Evolutionary conservation across 768 basidiomycete genomes (phyloP).

Genomic region (Hydnum rufescens): DNA sequence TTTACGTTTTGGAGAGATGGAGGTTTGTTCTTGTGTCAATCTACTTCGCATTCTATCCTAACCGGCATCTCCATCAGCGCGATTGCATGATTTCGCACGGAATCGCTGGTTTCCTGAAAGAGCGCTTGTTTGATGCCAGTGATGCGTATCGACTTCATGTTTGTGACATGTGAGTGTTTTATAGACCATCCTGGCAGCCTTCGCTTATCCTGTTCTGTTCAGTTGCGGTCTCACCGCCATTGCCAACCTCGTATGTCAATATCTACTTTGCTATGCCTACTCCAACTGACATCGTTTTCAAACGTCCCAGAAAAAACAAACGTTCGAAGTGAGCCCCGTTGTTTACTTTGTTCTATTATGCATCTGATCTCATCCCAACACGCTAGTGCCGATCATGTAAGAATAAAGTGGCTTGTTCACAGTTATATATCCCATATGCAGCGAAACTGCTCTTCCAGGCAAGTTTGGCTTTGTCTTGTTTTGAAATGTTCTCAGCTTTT

Average conservation of each 20-base stretch:
- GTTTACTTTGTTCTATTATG: background rate
- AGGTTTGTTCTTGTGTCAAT: conserved; percentile 19
- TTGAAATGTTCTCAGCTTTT: background rate
- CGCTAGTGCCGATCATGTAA: conserved; percentile 71
- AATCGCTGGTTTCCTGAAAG: conserved; percentile 93
- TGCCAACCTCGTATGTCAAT: conserved; percentile 69
- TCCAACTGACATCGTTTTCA: conserved; percentile 2
- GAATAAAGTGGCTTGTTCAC: conserved; percentile 89
- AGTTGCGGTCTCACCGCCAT: conserved; percentile 94
- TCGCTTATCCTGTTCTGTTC: conserved; percentile 36
- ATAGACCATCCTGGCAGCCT: conserved; percentile 18
- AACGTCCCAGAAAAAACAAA: conserved; percentile 71
- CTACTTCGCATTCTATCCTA: background rate
- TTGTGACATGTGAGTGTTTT: conserved; percentile 97
- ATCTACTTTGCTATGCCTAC: conserved; percentile 3
- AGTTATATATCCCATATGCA: conserved; percentile 86
- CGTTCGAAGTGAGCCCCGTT: conserved; percentile 39
- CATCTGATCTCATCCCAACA: conserved; percentile 15
- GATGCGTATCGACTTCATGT: conserved; percentile 89
- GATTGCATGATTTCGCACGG: conserved; percentile 99
- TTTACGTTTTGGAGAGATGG: conserved; percentile 99
- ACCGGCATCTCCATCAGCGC: conserved; percentile 26
- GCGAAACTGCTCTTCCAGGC: conserved; percentile 94
- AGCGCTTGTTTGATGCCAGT: conserved; percentile 84
- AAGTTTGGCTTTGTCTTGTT: conserved; percentile 13